phyloP scores from a whole-genome alignment of 108 stramenopile species.

The Nitzschia sp. region DNA sequence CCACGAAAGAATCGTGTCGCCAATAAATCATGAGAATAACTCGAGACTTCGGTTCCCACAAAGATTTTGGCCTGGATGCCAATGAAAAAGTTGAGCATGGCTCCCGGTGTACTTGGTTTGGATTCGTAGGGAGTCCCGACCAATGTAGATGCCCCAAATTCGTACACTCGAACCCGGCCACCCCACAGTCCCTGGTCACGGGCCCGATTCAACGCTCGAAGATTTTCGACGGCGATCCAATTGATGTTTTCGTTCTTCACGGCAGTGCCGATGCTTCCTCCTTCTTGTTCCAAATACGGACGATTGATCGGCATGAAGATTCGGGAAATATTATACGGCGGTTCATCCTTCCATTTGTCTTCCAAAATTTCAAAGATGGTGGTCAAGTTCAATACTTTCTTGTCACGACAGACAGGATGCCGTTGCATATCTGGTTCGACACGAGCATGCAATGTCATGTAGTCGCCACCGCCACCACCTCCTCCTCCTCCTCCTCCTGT shows the following conservation, averaged over 20 bases:
- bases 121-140: neutral
- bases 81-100: slow-evolving; percentile 32
- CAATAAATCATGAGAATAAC: slow-evolving; percentile 23
- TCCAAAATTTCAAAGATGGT: slow-evolving; percentile 27
- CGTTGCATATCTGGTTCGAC: slow-evolving; percentile 46
- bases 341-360: slow-evolving; percentile 20
- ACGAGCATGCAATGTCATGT: slow-evolving; percentile 37
- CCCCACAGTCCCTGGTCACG: slow-evolving; percentile 23
- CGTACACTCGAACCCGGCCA: slow-evolving; percentile 19
- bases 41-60: slow-evolving; percentile 36
- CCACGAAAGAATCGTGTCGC: slow-evolving; percentile 28
- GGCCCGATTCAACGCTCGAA: slow-evolving; percentile 19
- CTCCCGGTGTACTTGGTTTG: slow-evolving; percentile 12
- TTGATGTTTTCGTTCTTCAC: neutral
- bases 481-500: neutral
- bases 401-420: neutral
- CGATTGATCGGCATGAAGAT: slow-evolving; percentile 34
- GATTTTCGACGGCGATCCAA: slow-evolving; percentile 16
- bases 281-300: slow-evolving; percentile 18
- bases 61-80: slow-evolving; percentile 21
- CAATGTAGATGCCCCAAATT: neutral
- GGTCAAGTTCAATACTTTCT: slow-evolving; percentile 24
- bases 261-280: neutral
- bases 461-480: neutral
- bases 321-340: slow-evolving; percentile 1